phyloP scores from a whole-genome alignment of 2,329 filamentous ascomycete species.

The Penicillium oxalicum region DNA sequence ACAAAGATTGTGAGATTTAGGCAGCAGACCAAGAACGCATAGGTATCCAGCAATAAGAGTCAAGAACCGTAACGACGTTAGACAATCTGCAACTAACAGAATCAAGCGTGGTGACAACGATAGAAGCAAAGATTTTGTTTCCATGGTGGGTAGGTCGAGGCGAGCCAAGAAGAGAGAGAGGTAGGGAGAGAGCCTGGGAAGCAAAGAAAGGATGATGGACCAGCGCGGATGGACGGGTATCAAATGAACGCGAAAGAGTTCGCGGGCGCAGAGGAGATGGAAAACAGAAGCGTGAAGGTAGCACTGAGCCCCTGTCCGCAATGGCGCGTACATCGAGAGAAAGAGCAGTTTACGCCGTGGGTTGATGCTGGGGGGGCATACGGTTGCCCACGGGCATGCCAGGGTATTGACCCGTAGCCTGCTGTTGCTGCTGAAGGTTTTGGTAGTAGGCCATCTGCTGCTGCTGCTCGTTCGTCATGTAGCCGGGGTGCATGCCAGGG shows the following conservation, averaged over 20 bases:
- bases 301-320: constrained; percentile 18
- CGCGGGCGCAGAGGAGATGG: constrained; percentile 16
- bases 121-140: constrained; percentile 4
- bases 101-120: too few relatives aligned
- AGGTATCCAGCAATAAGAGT: too few relatives aligned
- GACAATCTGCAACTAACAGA: too few relatives aligned
- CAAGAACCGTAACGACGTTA: too few relatives aligned
- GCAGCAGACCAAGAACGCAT: too few relatives aligned
- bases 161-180: neutral
- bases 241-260: constrained; percentile 30
- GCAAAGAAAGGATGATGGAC: constrained; percentile 15
- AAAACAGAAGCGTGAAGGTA: constrained; percentile 24
- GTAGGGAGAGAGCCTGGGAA: neutral
- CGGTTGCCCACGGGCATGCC: constrained; percentile 68
- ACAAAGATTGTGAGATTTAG: too few relatives aligned
- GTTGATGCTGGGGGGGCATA: constrained; percentile 76
- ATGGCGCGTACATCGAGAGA: constrained; percentile 13
- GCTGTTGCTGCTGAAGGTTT: constrained; percentile 69
- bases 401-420: constrained; percentile 62
- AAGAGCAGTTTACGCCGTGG: constrained; percentile 56
- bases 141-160: constrained; percentile 7
- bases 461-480: constrained; percentile 61
- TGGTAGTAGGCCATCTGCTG: constrained; percentile 77
- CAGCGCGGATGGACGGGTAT: constrained; percentile 32
- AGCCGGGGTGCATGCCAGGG: constrained; percentile 63